Percentiles rank a stretch among this genome's conserved stretches.
phyloP scores from a whole-genome alignment of 768 basidiomycete genomes.

The Kwoniella dendrophila region DNA sequence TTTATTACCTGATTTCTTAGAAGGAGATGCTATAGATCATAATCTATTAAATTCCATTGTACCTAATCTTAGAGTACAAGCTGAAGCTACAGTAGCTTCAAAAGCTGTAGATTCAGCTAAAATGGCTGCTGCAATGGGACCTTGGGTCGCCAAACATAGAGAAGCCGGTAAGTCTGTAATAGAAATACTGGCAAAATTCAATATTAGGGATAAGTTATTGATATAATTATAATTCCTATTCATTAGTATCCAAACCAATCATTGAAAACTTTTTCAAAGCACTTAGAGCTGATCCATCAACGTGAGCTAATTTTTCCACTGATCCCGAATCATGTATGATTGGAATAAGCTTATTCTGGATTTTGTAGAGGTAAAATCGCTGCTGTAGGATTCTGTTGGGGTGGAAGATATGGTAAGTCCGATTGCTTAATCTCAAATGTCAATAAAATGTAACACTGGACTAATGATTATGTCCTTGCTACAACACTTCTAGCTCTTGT shows the following conservation, averaged over 20 bases:
- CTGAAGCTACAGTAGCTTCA: constrained; percentile 34
- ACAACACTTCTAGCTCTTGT: constrained; percentile 23
- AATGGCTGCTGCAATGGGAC: constrained; percentile 52
- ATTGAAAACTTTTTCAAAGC: constrained; percentile 53
- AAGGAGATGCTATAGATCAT: constrained; percentile 43
- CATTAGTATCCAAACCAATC: constrained; percentile 51
- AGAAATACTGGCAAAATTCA: background rate
- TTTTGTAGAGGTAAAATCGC: constrained; percentile 50
- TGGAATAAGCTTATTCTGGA: no score
- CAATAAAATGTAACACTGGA: no score
- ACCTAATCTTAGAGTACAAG: constrained; percentile 52
- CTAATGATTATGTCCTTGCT: background rate
- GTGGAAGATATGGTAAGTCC: constrained; percentile 47
- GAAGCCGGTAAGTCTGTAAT: constrained; percentile 44
- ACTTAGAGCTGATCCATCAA: constrained; percentile 46
- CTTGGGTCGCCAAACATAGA: constrained; percentile 52
- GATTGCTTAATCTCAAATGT: background rate
- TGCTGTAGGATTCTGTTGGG: constrained; percentile 57
- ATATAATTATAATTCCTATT: background rate
- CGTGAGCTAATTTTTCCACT: constrained; percentile 30
- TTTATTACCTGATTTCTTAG: constrained; percentile 53
- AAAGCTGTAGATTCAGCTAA: constrained; percentile 49
- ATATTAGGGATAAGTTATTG: background rate
- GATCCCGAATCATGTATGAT: background rate
- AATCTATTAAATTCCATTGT: constrained; percentile 49